Base-by-base conservation (phyloP, 148 eudicot genomes). In the Camellia sinensis region DNA sequence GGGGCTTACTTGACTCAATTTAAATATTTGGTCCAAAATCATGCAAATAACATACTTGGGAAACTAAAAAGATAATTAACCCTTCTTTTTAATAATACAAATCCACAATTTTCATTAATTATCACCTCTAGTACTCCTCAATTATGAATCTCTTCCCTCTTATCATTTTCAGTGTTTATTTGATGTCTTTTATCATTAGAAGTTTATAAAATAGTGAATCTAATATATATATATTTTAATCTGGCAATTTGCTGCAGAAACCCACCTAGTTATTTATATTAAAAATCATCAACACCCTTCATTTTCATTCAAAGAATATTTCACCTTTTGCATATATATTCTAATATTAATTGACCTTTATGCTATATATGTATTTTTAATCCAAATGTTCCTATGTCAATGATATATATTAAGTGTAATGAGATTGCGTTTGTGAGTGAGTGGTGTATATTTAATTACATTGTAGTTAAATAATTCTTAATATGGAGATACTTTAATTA, bases 311-410 rank as follows among this genome's bases (percentile, higher is more conserved):
- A 7, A 45, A 46, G 45, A 15, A 70, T 70, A 44, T 70, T 44
- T 70, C 11, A 21, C 7, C 13, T 65, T 65, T 61, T 19, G 4
- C 1, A 13, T 44, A 74, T 74, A 54, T 74, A 50, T 29, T 29
- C 77, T 74, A 74, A 74, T 74, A 74, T 74, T 29, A 29, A 29
- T 74, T 74, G 65, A 74, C 77, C 44, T 57, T 29, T 46, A 46
- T 4, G 50, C 50, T 46, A 56, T 61, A 61, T 61, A 15, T 15
- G 21, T 61, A 29, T 29, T 29, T 29, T 29, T 29, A 61, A 61
- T 15, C 21, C 21, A 61, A 61, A n/a, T 61, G 64, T n/a, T 61
- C 64, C 64, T 3, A 3, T 61, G n/a, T 61, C 21, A 61, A n/a
- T 1, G 50, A 19, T 48, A 71, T 48, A 71, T 71, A 5, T 71